Conservation (phyloP, 176 grass and related monocot genomes). For the Juncus effusus region DNA sequence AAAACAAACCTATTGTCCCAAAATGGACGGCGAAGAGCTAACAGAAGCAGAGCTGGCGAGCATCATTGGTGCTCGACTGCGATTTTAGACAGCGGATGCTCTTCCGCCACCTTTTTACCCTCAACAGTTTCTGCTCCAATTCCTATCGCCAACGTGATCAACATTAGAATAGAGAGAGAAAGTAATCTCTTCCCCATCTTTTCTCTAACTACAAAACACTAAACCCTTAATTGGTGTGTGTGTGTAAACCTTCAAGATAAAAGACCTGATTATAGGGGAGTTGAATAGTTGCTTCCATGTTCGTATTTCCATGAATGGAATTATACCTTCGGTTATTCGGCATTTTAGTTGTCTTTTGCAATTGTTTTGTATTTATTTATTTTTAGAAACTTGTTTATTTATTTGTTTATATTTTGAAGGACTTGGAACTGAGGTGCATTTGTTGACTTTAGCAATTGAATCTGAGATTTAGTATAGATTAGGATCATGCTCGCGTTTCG, state of each 20-base stretch:
- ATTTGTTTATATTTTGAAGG: neutral
- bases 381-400: neutral
- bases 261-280: neutral
- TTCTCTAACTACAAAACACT: neutral
- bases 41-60: neutral
- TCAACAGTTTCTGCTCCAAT: too few relatives aligned
- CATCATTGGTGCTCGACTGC: neutral
- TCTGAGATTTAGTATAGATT: neutral
- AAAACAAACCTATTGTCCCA: neutral
- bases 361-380: too few relatives aligned
- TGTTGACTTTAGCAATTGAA: neutral
- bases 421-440: neutral
- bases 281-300: slow-evolving; percentile 2
- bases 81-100: too few relatives aligned
- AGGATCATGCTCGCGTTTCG: too few relatives aligned
- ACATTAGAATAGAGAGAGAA: neutral
- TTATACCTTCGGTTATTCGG: neutral
- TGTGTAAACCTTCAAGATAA: neutral
- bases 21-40: neutral
- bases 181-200: neutral
- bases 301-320: neutral
- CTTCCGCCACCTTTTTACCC: too few relatives aligned
- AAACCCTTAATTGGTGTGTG: neutral
- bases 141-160: neutral
- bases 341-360: neutral